Percentiles rank a stretch among this genome's conserved stretches.
These are phyloP conservation scores for Grigorovia humatica DNA, from an alignment of 805 yeast species.

Conservation along the genomic window DNA sequence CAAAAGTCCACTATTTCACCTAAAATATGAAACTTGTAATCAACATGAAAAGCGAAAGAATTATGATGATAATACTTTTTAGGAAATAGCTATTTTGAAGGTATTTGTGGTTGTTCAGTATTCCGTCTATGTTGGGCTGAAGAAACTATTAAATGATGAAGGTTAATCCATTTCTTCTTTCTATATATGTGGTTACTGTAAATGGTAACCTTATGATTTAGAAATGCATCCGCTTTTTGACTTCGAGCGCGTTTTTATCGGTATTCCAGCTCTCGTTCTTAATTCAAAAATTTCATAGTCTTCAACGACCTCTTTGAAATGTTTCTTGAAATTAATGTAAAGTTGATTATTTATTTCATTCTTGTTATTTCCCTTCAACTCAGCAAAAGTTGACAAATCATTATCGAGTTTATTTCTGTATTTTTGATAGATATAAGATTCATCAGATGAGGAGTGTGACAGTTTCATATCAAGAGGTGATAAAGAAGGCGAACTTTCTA, in stretches of 20 bases:
- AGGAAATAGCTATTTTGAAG: too few species aligned
- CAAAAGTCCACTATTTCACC: too few species aligned
- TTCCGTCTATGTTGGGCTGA: too few species aligned
- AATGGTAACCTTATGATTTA: background rate
- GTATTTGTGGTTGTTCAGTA: too few species aligned
- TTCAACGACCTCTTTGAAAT: constrained; percentile 22
- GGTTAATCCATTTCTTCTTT: too few species aligned
- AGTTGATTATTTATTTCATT: constrained; percentile 9
- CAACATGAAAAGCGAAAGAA: too few species aligned
- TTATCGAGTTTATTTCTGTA: background rate
- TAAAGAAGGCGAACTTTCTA: constrained; percentile 1
- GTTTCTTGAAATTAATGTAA: constrained; percentile 18
- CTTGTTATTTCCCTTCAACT: background rate
- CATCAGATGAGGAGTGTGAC: background rate
- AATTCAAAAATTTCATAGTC: constrained; percentile 22
- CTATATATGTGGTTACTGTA: too few species aligned
- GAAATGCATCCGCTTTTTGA: background rate
- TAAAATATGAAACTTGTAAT: too few species aligned
- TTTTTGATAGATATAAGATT: background rate
- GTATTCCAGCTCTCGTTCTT: constrained; percentile 6
- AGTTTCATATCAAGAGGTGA: constrained; percentile 3
- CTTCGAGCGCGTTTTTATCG: background rate
- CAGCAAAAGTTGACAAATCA: background rate
- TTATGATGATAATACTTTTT: too few species aligned
- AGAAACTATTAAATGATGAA: too few species aligned